Evolutionary conservation across 176 grass and related monocot genomes (phyloP).

Genomic region (Chloris gayana): DNA sequence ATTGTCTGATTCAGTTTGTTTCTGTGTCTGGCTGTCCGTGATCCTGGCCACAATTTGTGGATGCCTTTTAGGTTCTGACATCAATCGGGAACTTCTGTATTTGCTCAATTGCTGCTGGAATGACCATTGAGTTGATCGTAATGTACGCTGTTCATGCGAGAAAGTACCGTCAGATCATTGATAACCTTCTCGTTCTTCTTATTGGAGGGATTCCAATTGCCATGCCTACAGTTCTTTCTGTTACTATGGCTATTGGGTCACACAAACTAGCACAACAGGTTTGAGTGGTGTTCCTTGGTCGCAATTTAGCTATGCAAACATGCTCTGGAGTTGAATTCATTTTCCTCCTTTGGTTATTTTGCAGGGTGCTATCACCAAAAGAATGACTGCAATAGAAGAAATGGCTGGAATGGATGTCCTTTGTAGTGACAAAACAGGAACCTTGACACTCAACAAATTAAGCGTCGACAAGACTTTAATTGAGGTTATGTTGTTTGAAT

Average conservation of each 20-base stretch:
- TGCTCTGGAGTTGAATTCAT: slow-evolving; percentile 31
- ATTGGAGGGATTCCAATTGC: slow-evolving; percentile 78
- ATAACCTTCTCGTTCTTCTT: slow-evolving; percentile 76
- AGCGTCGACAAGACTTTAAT: slow-evolving; percentile 68
- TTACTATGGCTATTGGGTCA: slow-evolving; percentile 88
- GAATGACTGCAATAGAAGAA: slow-evolving; percentile 86
- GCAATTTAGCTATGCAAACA: background rate
- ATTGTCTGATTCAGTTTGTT: slow-evolving; percentile 16
- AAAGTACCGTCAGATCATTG: slow-evolving; percentile 56
- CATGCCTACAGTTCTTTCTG: slow-evolving; percentile 75
- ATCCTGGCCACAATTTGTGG: slow-evolving; percentile 19
- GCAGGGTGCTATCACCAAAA: slow-evolving; percentile 80
- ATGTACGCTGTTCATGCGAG: slow-evolving; percentile 54
- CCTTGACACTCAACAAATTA: slow-evolving; percentile 73
- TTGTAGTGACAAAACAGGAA: slow-evolving; percentile 83
- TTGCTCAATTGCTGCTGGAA: slow-evolving; percentile 71
- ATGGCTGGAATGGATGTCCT: slow-evolving; percentile 86
- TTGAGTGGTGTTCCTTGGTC: slow-evolving; percentile 8
- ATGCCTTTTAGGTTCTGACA: slow-evolving; percentile 61
- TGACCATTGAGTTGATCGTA: slow-evolving; percentile 60
- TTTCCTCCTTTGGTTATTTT: background rate
- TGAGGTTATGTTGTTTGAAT: slow-evolving; percentile 73
- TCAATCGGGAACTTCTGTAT: slow-evolving; percentile 83
- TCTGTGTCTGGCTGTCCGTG: slow-evolving; percentile 14
- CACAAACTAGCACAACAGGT: slow-evolving; percentile 67